Evolutionary conservation across 2,329 filamentous ascomycete species (phyloP), one percentile per base, ranked within the genome.

Genomic region (Lizonia empirigonia): DNA sequence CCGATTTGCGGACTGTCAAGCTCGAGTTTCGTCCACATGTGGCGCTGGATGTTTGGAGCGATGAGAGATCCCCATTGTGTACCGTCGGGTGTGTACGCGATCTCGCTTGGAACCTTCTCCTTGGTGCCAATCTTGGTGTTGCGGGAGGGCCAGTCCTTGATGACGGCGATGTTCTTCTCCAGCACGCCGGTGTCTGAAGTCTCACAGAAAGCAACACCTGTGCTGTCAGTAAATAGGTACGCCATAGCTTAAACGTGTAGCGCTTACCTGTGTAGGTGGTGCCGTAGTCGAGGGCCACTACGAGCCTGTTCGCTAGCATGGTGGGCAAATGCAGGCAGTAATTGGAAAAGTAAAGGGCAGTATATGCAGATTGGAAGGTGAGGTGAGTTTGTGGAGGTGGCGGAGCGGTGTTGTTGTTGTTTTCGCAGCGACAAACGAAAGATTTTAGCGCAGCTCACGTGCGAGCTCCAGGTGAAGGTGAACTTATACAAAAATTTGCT

Each of bases 1-100:
- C 63, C 64, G 1, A 13, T 16, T 22, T 47, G 53, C 1, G 34
- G 42, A 1, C 18, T 10, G 13, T 73, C 67, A 0, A 71, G 55
- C 9, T 63, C 47, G 0, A 73, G 51, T 40, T 73, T 72, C 0
- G 67, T 73, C 65, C 68, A 73, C 45, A 69, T 62, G 29, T 71
- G 58, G 0, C 71, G 57, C 23, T 58, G 35, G 0, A 62, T 44
- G 38, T 71, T 32, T 0, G 56, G 35, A 0, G 60, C 42, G 8
- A 66, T 63, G 0, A 44, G 13, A 3, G 55, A 52, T 2, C 64
- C 63, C 62, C 60, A 68, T 1, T 23, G 15, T 4, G 50, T 24
- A 13, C 46, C 55, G 6, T 55, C 34, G 0, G 40, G 3, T 15
- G 44, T 34, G 35, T 66, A 67, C 0, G 63, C 48, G 2, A 71